Evolutionary conservation across 106 monocot species (phyloP).

Genomic region (Iris macrosiphon): DNA sequence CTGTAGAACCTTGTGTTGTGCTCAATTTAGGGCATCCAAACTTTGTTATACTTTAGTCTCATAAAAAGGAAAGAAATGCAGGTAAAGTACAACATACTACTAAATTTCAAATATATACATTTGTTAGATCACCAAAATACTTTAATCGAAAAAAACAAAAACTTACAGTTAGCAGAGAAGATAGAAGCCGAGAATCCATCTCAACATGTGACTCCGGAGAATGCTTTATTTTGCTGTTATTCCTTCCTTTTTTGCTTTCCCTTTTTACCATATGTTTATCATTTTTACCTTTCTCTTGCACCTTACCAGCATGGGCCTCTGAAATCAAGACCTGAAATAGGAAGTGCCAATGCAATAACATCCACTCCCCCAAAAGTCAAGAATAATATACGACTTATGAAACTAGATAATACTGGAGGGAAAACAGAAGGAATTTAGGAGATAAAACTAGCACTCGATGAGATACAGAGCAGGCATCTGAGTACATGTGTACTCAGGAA

Average conservation of each 20-base stretch:
- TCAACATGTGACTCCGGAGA: slow-evolving; percentile 45
- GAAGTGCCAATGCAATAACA: background rate
- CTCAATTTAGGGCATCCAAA: too few species aligned
- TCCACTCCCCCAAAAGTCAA: background rate
- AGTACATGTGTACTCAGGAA: too few species aligned
- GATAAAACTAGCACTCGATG: too few species aligned
- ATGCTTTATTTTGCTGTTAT: slow-evolving; percentile 21
- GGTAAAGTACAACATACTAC: too few species aligned
- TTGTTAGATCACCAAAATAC: too few species aligned
- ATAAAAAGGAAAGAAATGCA: too few species aligned
- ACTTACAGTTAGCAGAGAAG: slow-evolving; percentile 79
- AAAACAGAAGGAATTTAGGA: too few species aligned
- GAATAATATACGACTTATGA: background rate
- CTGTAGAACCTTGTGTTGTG: too few species aligned
- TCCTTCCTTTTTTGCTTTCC: slow-evolving; percentile 13
- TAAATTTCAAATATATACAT: too few species aligned
- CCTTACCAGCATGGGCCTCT: slow-evolving; percentile 28
- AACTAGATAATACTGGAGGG: too few species aligned
- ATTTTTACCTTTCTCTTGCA: slow-evolving; percentile 20
- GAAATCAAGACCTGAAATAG: slow-evolving; percentile 70
- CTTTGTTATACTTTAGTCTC: too few species aligned
- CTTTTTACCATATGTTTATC: slow-evolving; percentile 18
- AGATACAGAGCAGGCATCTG: too few species aligned
- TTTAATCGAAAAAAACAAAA: background rate
- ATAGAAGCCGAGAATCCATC: slow-evolving; percentile 89